Base-by-base conservation (phyloP, 1,284 basidiomycete species). In the Marasmius sp. region DNA sequence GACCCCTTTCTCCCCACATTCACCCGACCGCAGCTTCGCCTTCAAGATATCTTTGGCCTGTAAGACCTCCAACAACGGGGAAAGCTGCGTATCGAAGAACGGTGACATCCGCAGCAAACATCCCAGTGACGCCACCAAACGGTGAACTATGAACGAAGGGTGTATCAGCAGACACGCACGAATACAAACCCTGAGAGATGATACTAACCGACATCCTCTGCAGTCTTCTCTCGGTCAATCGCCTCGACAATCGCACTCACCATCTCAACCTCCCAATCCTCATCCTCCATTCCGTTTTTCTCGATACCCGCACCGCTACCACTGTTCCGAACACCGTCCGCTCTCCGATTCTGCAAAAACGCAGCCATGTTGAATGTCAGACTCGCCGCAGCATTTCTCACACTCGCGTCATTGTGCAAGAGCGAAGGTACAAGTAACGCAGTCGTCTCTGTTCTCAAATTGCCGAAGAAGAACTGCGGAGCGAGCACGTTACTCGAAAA, bases 251-350 rank as follows among this genome's bases (percentile, higher is more conserved):
- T 71, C 0, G 91, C 94, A 67, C 88, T 92, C 3, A 89, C 77
- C 18, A 95, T 75, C 75, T 96, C 94, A 0, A 91, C 78, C 69
- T 93, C 88, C 93, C 93, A 95, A 58, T 95, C 93, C 37, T 82
- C 89, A 64, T 88, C 81, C 45, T 81, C 80, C 18, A 64, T 54
- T 27, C 58, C 59, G 16, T 27, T 50, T 39, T 76, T 79, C 14
- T 71, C 79, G 61, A 20, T n/a, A 8, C 45, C 45, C 7, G 83
- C 82, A 49, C 81, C 82, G 6, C 74, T 74, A 54, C 74, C 70
- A 16, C 70, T 72, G 27, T 77, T 78, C 63, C 76, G 71, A 36
- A 77, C 70, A 65, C 71, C 76, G 48, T 84, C 83, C 8, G 85
- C 75, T 48, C 89, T 73, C 18, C 75, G 77, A 58, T 78, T 81